Conservation (phyloP, 2,329 filamentous ascomycete genomes). For the Basipetospora chlamydospora region DNA sequence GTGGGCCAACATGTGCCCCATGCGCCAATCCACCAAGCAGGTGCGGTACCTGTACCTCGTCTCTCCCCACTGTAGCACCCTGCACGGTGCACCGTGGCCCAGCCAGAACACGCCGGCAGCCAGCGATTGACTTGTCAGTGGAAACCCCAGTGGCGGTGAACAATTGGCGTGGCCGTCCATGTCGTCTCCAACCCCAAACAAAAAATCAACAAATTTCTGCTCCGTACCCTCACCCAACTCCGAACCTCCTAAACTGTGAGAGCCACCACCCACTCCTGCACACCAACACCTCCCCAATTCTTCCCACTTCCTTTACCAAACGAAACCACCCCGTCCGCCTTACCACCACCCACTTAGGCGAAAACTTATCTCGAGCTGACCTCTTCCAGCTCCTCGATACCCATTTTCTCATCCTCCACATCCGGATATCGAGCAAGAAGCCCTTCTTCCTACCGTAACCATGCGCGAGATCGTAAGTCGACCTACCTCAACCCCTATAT, state of each 20-base stretch:
- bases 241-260: conserved; percentile 5
- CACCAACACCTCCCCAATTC: background rate
- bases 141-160: conserved; percentile 7
- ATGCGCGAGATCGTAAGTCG: conserved; percentile 58
- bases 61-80: too few species aligned
- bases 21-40: too few species aligned
- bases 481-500: conserved; percentile 7
- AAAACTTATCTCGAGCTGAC: conserved; percentile 1
- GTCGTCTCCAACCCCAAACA: conserved; percentile 5
- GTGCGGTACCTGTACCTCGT: too few species aligned
- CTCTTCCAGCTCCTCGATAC: conserved; percentile 4
- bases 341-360: conserved; percentile 5
- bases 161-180: too few species aligned
- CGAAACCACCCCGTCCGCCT: conserved; percentile 1
- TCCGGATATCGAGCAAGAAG: conserved; percentile 12
- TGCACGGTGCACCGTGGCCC: conserved; percentile 1
- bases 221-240: too few species aligned
- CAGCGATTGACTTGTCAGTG: too few species aligned
- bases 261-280: conserved; percentile 4
- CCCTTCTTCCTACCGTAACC: conserved; percentile 20
- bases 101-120: too few species aligned
- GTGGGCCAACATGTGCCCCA: too few species aligned
- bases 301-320: background rate
- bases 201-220: conserved; percentile 7
- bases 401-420: conserved; percentile 5